Percentiles rank a stretch among this genome's conserved stretches.
These are phyloP conservation scores for Nemania abortiva DNA, from an alignment of 2,329 filamentous ascomycete species.

Conservation along the genomic window DNA sequence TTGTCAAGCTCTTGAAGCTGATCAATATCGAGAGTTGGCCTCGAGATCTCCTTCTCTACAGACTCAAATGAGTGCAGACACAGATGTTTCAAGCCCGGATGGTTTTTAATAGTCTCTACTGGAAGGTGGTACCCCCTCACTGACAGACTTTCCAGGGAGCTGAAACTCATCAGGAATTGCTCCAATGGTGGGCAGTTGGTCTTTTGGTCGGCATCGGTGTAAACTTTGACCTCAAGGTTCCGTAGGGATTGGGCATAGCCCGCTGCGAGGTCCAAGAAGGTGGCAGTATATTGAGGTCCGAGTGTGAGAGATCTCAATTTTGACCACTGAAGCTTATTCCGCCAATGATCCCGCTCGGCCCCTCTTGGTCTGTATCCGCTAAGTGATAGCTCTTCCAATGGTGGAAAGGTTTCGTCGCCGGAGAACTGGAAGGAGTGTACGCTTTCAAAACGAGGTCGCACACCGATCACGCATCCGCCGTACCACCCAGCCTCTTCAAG, in stretches of 20 bases:
- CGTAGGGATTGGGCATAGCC: slow-evolving; percentile 4
- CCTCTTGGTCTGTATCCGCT: slow-evolving; percentile 4
- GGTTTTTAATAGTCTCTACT: slow-evolving; percentile 1
- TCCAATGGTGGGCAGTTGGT: background rate
- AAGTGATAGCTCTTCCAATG: slow-evolving; percentile 26
- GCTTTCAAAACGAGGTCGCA: background rate
- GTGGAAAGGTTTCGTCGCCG: slow-evolving; percentile 22
- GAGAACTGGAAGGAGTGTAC: slow-evolving; percentile 20
- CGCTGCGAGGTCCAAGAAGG: slow-evolving; percentile 18
- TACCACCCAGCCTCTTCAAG: background rate
- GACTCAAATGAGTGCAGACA: slow-evolving; percentile 30
- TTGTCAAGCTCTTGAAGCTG: slow-evolving; percentile 30
- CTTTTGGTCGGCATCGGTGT: background rate
- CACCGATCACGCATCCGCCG: slow-evolving; percentile 19
- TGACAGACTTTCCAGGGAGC: slow-evolving; percentile 27
- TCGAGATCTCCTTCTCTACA: background rate
- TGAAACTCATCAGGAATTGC: slow-evolving; percentile 13
- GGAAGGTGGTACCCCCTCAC: slow-evolving; percentile 24
- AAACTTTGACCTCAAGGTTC: slow-evolving; percentile 9
- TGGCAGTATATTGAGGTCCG: slow-evolving; percentile 7
- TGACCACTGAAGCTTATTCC: slow-evolving; percentile 21
- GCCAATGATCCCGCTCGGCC: slow-evolving; percentile 9
- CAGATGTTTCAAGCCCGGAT: slow-evolving; percentile 27
- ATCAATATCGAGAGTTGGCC: slow-evolving; percentile 5
- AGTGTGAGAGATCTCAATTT: slow-evolving; percentile 28